Conservation (phyloP, 2,329 filamentous ascomycete genomes). For the Colletotrichum coccodes region DNA sequence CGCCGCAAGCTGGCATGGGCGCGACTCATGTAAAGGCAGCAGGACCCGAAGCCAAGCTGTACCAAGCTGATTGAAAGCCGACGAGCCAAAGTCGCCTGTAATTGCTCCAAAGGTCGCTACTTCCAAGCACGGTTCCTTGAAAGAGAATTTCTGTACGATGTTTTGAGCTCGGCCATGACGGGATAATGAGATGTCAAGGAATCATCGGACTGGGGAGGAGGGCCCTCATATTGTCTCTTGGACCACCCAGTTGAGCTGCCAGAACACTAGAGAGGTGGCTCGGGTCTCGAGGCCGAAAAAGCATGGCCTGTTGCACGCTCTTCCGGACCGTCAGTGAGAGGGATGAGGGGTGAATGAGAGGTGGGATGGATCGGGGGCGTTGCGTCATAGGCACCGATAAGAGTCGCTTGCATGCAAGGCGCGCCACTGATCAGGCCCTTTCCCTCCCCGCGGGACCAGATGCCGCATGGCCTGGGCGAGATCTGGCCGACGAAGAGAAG, state of each 20-base stretch:
- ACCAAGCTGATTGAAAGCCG: neutral
- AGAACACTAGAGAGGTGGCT: neutral
- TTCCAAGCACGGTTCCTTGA: neutral
- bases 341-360: slow-evolving; percentile 6
- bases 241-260: neutral
- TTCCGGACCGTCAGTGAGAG: neutral
- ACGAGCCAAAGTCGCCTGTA: neutral
- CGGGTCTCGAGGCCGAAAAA: neutral
- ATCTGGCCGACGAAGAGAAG: neutral
- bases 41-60: neutral
- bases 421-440: slow-evolving; percentile 4
- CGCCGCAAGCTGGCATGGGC: slow-evolving; percentile 14
- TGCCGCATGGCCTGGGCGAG: neutral
- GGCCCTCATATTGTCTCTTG: neutral
- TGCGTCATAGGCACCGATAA: slow-evolving; percentile 33
- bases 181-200: neutral
- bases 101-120: neutral
- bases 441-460: slow-evolving; percentile 17
- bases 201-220: neutral
- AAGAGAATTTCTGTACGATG: neutral
- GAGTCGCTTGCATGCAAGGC: slow-evolving; percentile 29
- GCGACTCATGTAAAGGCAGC: slow-evolving; percentile 20
- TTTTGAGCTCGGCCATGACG: slow-evolving; percentile 13
- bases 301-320: neutral
- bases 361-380: slow-evolving; percentile 22